A percentile compares a stretch with the other conserved stretches of the same genome.
phyloP scores from a whole-genome alignment of 2,329 filamentous ascomycete species.

The Colletotrichum navitas region DNA sequence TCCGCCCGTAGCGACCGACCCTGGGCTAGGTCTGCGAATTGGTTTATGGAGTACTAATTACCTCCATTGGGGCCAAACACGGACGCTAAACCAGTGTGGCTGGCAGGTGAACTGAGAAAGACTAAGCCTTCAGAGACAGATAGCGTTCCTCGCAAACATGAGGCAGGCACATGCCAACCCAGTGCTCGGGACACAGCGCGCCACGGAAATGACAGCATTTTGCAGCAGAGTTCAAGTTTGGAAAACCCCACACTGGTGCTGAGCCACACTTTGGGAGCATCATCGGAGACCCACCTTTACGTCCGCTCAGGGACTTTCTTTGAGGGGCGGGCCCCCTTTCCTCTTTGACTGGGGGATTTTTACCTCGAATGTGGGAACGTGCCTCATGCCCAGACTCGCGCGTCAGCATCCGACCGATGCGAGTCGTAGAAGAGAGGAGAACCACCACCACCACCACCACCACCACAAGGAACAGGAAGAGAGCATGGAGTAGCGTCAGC shows the following conservation, averaged over 20 bases:
- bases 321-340: conserved; percentile 1
- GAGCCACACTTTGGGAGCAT: conserved; percentile 30
- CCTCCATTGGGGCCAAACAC: neutral
- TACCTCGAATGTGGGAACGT: conserved; percentile 32
- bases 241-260: conserved; percentile 16
- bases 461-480: conserved; percentile 13
- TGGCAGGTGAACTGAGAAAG: conserved; percentile 7
- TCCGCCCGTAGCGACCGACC: conserved; percentile 1
- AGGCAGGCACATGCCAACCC: conserved; percentile 17
- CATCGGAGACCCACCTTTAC: neutral
- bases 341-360: conserved; percentile 15
- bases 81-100: conserved; percentile 9
- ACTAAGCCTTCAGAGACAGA: neutral
- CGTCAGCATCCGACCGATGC: conserved; percentile 34
- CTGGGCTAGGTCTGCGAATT: neutral
- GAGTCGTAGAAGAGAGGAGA: conserved; percentile 23
- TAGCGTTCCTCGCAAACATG: neutral
- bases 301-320: conserved; percentile 16
- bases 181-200: too few relatives aligned
- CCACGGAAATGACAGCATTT: conserved; percentile 32
- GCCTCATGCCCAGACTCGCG: conserved; percentile 29
- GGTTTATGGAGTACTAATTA: neutral
- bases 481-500: conserved; percentile 27
- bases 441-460: conserved; percentile 15
- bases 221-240: conserved; percentile 12